Percentiles rank a stretch among this genome's conserved stretches.
Conservation (phyloP, 1,284 basidiomycete species). For the Sporisorium graminicola region DNA sequence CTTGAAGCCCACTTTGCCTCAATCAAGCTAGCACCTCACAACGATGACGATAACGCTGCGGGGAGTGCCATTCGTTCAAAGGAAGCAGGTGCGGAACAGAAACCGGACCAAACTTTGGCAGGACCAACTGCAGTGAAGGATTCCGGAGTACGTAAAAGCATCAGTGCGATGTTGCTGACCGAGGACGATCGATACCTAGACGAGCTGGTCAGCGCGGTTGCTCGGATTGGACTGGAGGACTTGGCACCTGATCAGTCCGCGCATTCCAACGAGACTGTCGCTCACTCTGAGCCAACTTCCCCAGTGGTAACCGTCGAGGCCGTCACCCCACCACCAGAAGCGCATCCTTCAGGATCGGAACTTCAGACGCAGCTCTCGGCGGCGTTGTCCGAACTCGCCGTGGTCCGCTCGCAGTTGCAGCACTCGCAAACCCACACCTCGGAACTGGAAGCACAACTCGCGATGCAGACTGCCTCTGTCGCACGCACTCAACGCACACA, state of each 20-base stretch:
- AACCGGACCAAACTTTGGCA: neutral
- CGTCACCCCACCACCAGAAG: neutral
- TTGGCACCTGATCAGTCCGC: constrained; percentile 5
- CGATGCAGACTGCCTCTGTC: neutral
- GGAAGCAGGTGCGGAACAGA: neutral
- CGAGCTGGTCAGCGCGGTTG: constrained; percentile 38
- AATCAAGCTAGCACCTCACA: constrained; percentile 4
- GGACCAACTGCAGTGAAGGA: neutral
- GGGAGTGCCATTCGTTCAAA: neutral
- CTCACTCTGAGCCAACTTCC: neutral
- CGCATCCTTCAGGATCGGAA: neutral
- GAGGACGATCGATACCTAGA: constrained; percentile 39
- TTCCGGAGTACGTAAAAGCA: constrained; percentile 10
- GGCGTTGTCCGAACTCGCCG: constrained; percentile 4
- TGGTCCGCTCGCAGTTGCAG: constrained; percentile 10
- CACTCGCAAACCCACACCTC: constrained; percentile 9
- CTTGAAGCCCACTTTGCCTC: constrained; percentile 38
- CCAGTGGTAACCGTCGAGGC: neutral
- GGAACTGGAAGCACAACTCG: constrained; percentile 10
- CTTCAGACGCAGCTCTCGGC: constrained; percentile 13
- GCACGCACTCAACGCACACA: constrained; percentile 1
- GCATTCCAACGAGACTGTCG: neutral
- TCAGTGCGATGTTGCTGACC: constrained; percentile 33
- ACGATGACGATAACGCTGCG: neutral
- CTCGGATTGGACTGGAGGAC: constrained; percentile 33